Percentiles rank a stretch among this genome's conserved stretches.
Conservation (phyloP, 2,329 filamentous ascomycete species). For the Gremmenia infestans region DNA sequence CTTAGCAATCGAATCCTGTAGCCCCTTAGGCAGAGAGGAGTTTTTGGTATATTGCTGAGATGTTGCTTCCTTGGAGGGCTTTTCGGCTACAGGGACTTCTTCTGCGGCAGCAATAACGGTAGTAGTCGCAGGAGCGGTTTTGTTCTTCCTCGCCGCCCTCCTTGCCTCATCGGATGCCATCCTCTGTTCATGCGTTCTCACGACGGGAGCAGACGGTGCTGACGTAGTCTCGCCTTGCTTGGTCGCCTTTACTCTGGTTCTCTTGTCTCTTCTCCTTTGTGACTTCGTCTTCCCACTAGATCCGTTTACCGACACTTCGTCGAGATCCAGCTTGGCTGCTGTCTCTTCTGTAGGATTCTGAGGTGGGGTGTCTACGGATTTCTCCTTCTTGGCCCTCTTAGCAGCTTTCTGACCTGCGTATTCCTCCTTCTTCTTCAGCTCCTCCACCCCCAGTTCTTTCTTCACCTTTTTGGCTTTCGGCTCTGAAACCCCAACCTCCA, state of each 20-base stretch:
- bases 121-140: neutral
- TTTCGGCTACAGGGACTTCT: neutral
- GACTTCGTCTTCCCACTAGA: neutral
- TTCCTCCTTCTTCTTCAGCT: slow-evolving; percentile 3
- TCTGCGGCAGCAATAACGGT: too few relatives aligned
- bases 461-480: neutral
- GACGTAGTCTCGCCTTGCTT: neutral
- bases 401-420: neutral
- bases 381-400: neutral
- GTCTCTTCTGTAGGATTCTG: neutral
- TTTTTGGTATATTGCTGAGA: neutral
- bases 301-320: neutral
- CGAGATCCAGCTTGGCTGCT: neutral
- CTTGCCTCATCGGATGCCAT: neutral
- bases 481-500: neutral
- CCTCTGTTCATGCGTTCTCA: neutral
- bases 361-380: neutral
- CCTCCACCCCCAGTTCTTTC: neutral
- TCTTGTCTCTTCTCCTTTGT: neutral
- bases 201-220: neutral
- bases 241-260: neutral
- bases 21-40: neutral
- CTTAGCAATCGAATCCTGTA: neutral
- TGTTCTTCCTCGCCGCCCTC: neutral
- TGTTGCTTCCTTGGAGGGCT: neutral